phyloP scores from a whole-genome alignment of 2,329 filamentous ascomycete species.

The Trichoderma oligosporum region DNA sequence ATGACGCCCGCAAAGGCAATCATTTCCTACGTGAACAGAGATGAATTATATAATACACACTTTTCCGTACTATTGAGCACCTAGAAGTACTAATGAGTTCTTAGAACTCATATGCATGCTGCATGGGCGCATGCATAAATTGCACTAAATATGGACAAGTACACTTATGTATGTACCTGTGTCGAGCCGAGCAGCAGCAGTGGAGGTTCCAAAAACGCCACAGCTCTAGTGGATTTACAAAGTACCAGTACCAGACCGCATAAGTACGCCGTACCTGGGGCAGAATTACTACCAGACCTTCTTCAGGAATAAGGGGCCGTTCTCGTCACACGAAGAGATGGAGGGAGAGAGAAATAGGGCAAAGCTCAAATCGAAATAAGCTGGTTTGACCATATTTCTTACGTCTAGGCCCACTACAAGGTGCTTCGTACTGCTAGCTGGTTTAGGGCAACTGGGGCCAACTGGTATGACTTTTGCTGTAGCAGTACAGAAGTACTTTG shows the following conservation, averaged over 20 bases:
- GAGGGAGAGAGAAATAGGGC: not conserved
- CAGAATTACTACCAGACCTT: not conserved
- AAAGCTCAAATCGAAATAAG: not conserved
- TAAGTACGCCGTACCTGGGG: too few relatives aligned
- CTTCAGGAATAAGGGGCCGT: not conserved
- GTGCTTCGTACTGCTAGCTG: constrained; percentile 13
- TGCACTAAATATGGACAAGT: not conserved
- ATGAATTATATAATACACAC: not conserved
- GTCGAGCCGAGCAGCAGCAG: constrained; percentile 5
- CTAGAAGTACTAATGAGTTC: too few relatives aligned
- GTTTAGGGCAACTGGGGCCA: constrained; percentile 5
- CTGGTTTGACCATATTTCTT: constrained; percentile 5
- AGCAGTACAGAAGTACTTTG: constrained; percentile 1
- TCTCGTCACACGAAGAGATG: constrained; percentile 2
- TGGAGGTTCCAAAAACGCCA: not conserved
- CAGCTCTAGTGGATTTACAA: not conserved
- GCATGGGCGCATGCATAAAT: not conserved
- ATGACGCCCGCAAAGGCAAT: not conserved
- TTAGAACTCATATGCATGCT: too few relatives aligned
- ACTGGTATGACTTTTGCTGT: not conserved
- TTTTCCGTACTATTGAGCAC: too few relatives aligned
- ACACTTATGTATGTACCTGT: constrained; percentile 1
- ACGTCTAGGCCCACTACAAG: not conserved
- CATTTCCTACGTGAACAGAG: not conserved
- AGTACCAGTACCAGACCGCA: too few relatives aligned